phyloP scores from a whole-genome alignment of 192 early-diverging fungal genomes.

The Coemansia sp. region DNA sequence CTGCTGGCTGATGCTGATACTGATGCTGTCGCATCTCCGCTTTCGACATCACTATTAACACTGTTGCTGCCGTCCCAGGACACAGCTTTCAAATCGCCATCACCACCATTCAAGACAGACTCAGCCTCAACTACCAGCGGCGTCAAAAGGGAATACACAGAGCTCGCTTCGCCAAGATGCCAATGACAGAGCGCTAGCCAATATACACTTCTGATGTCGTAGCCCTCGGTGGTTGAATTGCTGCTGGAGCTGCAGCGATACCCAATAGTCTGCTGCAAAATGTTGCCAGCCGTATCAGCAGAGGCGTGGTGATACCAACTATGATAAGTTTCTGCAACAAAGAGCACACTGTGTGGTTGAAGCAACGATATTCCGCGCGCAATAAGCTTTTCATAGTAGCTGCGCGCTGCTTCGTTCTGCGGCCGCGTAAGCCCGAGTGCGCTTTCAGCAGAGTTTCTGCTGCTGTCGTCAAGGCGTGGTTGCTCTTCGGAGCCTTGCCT shows the following conservation, averaged over 20 bases:
- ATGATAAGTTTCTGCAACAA: conserved; percentile 49
- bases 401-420: conserved; percentile 31
- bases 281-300: conserved; percentile 32
- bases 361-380: conserved; percentile 42
- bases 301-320: conserved; percentile 39
- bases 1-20: not conserved
- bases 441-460: not conserved
- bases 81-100: conserved; percentile 2
- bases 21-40: not conserved
- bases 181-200: conserved; percentile 56
- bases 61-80: not conserved
- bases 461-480: not conserved
- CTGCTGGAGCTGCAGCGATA: not conserved
- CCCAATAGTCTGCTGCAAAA: conserved; percentile 40
- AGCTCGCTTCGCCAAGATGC: conserved; percentile 48
- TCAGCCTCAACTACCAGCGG: conserved; percentile 35
- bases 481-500: not conserved
- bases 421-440: conserved; percentile 18
- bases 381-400: conserved; percentile 44
- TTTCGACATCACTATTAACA: not conserved
- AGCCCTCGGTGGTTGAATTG: conserved; percentile 4
- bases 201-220: conserved; percentile 51
- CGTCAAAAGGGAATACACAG: conserved; percentile 32
- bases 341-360: conserved; percentile 47
- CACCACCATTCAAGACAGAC: conserved; percentile 24